A percentile compares a stretch with the other conserved stretches of the same genome.
phyloP scores from a whole-genome alignment of 2,329 filamentous ascomycete genomes.

The Aspergillus pseudotamarii region DNA sequence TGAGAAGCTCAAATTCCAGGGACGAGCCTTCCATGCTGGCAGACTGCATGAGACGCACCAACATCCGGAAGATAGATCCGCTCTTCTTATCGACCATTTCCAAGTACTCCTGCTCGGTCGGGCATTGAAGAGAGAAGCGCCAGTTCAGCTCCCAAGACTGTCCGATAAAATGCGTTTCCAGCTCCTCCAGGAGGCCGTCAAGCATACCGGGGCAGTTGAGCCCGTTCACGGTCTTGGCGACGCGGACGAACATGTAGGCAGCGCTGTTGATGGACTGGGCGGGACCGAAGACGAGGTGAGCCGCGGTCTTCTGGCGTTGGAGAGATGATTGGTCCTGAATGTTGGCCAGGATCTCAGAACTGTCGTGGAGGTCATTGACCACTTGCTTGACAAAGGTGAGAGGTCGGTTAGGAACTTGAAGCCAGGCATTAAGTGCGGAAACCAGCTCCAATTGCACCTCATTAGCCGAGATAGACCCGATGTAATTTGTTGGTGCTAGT shows the following conservation, averaged over 20 bases:
- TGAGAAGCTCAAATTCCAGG: constrained; percentile 18
- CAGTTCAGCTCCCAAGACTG: constrained; percentile 26
- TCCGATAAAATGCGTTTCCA: constrained; percentile 18
- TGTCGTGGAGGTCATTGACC: constrained; percentile 31
- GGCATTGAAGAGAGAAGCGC: constrained; percentile 20
- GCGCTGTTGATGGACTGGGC: constrained; percentile 44
- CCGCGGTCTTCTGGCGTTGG: constrained; percentile 38
- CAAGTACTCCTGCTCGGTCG: constrained; percentile 27
- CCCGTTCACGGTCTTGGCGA: constrained; percentile 20
- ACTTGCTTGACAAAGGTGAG: constrained; percentile 28
- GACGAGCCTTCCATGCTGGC: constrained; percentile 12
- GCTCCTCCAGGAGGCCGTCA: constrained; percentile 27
- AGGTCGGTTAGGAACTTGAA: constrained; percentile 23
- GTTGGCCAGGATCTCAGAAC: constrained; percentile 42
- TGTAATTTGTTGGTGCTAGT: constrained; percentile 25
- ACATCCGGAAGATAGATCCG: constrained; percentile 26
- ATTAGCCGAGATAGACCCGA: constrained; percentile 31
- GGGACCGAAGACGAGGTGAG: constrained; percentile 41
- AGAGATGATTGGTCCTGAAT: constrained; percentile 41
- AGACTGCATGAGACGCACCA: constrained; percentile 23
- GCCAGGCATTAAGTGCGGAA: constrained; percentile 35
- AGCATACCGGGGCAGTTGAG: constrained; percentile 21
- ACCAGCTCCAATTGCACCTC: constrained; percentile 26
- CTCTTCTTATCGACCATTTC: constrained; percentile 31
- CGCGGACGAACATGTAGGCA: constrained; percentile 32